A percentile compares a stretch with the other conserved stretches of the same genome.
Evolutionary conservation across 2,329 filamentous ascomycete species (phyloP).

Genomic region (Colletotrichum liriopes): DNA sequence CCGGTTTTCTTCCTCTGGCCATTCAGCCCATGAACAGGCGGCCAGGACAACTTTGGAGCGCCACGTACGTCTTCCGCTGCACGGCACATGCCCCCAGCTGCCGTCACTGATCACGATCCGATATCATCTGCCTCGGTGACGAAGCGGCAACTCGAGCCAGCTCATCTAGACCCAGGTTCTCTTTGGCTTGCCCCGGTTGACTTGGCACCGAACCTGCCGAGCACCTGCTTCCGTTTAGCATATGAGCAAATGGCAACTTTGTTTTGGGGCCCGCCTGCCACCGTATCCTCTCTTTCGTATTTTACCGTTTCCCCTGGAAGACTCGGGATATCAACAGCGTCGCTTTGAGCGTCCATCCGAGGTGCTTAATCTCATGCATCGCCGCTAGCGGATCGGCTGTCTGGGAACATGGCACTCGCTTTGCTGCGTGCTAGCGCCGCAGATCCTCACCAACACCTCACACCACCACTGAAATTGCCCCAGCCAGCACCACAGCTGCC

Average conservation of each 20-base stretch:
- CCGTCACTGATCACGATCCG: not conserved
- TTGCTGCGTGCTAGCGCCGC: constrained; percentile 14
- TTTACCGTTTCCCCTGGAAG: not conserved
- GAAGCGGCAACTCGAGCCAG: constrained; percentile 1
- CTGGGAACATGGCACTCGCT: constrained; percentile 6
- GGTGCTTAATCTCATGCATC: constrained; percentile 16
- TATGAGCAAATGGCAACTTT: not conserved
- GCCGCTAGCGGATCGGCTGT: constrained; percentile 26
- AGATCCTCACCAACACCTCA: constrained; percentile 5
- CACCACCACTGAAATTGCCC: not conserved
- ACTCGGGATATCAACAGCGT: not conserved
- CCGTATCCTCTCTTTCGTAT: not conserved
- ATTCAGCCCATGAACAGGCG: not conserved
- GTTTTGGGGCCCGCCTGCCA: not conserved
- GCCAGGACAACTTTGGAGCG: not conserved
- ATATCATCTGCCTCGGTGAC: constrained; percentile 27
- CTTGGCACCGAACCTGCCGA: not conserved
- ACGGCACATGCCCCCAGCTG: constrained; percentile 4
- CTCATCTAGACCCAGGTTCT: not conserved
- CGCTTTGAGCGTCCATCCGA: not conserved
- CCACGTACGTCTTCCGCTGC: constrained; percentile 2
- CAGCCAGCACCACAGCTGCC: constrained; percentile 1
- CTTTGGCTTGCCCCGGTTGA: not conserved
- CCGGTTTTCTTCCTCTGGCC: not conserved
- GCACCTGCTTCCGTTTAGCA: not conserved